Percentiles rank a stretch among this genome's conserved stretches.
phyloP scores from a whole-genome alignment of 2,329 filamentous ascomycete genomes.

The Nannizziopsis arthrosporioides region DNA sequence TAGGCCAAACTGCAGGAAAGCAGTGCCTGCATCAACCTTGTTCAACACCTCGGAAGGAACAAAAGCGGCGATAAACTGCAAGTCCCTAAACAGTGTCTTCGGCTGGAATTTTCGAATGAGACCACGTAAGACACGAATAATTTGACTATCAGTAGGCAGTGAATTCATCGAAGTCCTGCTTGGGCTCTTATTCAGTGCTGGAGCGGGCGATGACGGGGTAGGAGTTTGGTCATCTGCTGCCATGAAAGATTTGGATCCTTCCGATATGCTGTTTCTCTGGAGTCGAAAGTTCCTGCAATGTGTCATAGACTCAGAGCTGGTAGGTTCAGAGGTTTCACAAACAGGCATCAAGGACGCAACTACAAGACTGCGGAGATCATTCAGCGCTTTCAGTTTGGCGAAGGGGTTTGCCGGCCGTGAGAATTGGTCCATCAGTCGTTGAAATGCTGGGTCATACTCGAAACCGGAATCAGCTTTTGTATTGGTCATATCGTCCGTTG shows the following conservation, averaged over 20 bases:
- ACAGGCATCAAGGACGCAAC: constrained; percentile 57
- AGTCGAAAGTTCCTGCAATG: background rate
- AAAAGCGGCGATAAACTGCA: constrained; percentile 59
- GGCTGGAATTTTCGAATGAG: constrained; percentile 63
- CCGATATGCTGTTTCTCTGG: constrained; percentile 14
- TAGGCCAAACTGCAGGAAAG: constrained; percentile 81
- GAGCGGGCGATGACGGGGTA: constrained; percentile 14
- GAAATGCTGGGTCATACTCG: constrained; percentile 69
- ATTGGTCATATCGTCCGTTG: background rate
- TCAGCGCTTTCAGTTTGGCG: constrained; percentile 69
- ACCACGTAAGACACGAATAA: constrained; percentile 54
- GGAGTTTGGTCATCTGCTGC: constrained; percentile 9
- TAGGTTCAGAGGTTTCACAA: constrained; percentile 27
- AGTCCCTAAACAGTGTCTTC: constrained; percentile 66
- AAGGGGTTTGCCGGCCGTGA: constrained; percentile 81
- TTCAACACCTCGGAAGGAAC: constrained; percentile 47
- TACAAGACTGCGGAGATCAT: constrained; percentile 73
- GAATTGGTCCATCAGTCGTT: constrained; percentile 70
- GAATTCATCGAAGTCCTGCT: constrained; percentile 31
- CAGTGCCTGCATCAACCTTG: constrained; percentile 53
- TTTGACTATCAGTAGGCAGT: constrained; percentile 48
- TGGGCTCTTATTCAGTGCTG: constrained; percentile 18
- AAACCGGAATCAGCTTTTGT: constrained; percentile 38
- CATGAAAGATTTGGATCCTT: constrained; percentile 9
- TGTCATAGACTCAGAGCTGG: constrained; percentile 20